Percentiles rank a stretch among this genome's conserved stretches.
Conservation (phyloP, 2,329 filamentous ascomycete species). For the Tolypocladium inflatum region DNA sequence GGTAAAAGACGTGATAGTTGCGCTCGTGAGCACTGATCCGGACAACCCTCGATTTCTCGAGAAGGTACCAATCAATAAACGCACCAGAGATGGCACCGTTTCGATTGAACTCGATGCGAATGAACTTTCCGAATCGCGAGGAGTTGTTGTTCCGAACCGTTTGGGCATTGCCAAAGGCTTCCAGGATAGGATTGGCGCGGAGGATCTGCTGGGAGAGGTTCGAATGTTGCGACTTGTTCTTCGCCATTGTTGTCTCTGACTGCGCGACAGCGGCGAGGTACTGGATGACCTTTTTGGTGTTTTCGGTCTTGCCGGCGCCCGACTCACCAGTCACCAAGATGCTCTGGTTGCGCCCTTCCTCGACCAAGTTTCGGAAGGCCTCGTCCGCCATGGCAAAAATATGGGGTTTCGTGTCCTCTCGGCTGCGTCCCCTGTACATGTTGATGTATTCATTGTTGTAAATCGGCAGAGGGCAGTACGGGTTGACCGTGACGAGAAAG, state of each 20-base stretch:
- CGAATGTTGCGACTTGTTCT: conserved; percentile 56
- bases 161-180: conserved; percentile 96
- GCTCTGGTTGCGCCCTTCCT: conserved; percentile 92
- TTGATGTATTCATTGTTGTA: conserved; percentile 96
- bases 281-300: conserved; percentile 99
- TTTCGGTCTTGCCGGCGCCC: conserved; percentile 95
- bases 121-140: conserved; percentile 97
- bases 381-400: conserved; percentile 97
- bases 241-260: conserved; percentile 56
- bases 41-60: conserved; percentile 97
- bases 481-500: conserved; percentile 94
- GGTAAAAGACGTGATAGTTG: conserved; percentile 97
- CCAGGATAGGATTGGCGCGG: conserved; percentile 90
- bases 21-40: conserved; percentile 78
- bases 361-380: conserved; percentile 89
- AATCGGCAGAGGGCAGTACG: conserved; percentile 88
- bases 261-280: conserved; percentile 92
- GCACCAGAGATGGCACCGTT: conserved; percentile 87
- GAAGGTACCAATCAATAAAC: conserved; percentile 96
- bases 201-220: conserved; percentile 95
- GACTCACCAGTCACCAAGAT: conserved; percentile 98
- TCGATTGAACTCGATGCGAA: conserved; percentile 87
- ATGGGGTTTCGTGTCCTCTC: conserved; percentile 93
- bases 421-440: conserved; percentile 86
- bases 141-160: conserved; percentile 98